Conservation (phyloP, 1,139 yeast genomes). For the Ogataea hybrid region DNA sequence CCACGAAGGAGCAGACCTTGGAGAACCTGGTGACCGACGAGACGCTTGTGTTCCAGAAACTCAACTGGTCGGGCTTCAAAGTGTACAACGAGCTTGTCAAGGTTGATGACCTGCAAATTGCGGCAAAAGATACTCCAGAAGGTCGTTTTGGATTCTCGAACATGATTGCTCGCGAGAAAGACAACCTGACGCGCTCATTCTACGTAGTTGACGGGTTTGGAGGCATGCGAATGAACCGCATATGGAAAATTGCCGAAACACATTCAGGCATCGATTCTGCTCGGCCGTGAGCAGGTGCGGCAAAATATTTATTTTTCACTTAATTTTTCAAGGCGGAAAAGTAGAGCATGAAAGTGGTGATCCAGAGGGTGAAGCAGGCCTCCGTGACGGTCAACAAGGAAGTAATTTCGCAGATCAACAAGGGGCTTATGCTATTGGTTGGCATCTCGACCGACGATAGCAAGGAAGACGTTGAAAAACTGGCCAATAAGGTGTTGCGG, state of each 20-base stretch:
- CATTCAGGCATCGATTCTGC: constrained; percentile 52
- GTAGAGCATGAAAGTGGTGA: constrained; percentile 72
- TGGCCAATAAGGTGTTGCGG: constrained; percentile 64
- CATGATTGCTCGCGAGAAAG: constrained; percentile 49
- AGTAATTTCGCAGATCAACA: constrained; percentile 66
- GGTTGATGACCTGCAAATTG: constrained; percentile 45
- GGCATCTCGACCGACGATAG: constrained; percentile 83
- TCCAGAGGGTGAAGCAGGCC: constrained; percentile 84
- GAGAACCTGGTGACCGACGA: constrained; percentile 62
- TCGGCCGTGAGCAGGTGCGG: constrained; percentile 35
- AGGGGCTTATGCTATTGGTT: constrained; percentile 77
- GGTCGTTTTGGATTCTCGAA: constrained; percentile 54
- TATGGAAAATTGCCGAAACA: constrained; percentile 76
- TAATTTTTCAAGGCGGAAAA: neutral
- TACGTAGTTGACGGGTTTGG: constrained; percentile 75
- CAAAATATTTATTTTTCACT: constrained; percentile 11
- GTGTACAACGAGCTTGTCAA: constrained; percentile 60
- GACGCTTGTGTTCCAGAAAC: constrained; percentile 64
- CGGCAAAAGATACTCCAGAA: constrained; percentile 30
- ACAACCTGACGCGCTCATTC: constrained; percentile 40
- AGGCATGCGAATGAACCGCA: constrained; percentile 77
- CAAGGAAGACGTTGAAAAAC: constrained; percentile 61
- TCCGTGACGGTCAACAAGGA: constrained; percentile 77
- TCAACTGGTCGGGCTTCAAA: constrained; percentile 63
- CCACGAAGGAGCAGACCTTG: constrained; percentile 60